Evolutionary conservation across 805 yeast genomes (phyloP).

Genomic region (Kodamaea sagamina): DNA sequence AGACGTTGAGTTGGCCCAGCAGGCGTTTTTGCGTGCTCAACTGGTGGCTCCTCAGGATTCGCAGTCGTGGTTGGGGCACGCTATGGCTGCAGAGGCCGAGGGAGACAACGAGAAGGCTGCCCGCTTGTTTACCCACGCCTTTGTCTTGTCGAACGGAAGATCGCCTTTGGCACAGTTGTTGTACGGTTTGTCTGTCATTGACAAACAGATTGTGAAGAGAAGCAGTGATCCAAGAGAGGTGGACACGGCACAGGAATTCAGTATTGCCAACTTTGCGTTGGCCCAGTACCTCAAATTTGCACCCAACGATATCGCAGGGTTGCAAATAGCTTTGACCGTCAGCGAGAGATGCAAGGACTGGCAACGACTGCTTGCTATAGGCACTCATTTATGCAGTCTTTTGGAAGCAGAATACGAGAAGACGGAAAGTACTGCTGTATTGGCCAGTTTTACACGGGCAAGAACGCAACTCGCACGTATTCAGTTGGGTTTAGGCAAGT

Average conservation of each 20-base stretch:
- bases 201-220: conserved; percentile 43
- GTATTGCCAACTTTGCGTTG: conserved; percentile 68
- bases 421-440: conserved; percentile 47
- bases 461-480: conserved; percentile 75
- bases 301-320: conserved; percentile 60
- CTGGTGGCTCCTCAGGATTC: conserved; percentile 77
- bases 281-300: conserved; percentile 60
- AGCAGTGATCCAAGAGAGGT: conserved; percentile 54
- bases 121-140: conserved; percentile 74
- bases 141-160: conserved; percentile 70
- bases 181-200: conserved; percentile 62
- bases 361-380: conserved; percentile 51
- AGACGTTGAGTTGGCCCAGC: conserved; percentile 71
- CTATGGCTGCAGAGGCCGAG: conserved; percentile 55
- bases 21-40: conserved; percentile 72
- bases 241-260: conserved; percentile 62
- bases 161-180: conserved; percentile 69
- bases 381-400: conserved; percentile 46
- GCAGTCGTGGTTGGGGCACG: conserved; percentile 85
- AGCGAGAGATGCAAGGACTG: conserved; percentile 73
- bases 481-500: conserved; percentile 59
- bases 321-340: conserved; percentile 54
- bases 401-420: conserved; percentile 60
- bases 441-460: conserved; percentile 55
- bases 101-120: conserved; percentile 56